Evolutionary conservation across 768 basidiomycete species (phyloP).

Genomic region (Pisolithus marmoratus): DNA sequence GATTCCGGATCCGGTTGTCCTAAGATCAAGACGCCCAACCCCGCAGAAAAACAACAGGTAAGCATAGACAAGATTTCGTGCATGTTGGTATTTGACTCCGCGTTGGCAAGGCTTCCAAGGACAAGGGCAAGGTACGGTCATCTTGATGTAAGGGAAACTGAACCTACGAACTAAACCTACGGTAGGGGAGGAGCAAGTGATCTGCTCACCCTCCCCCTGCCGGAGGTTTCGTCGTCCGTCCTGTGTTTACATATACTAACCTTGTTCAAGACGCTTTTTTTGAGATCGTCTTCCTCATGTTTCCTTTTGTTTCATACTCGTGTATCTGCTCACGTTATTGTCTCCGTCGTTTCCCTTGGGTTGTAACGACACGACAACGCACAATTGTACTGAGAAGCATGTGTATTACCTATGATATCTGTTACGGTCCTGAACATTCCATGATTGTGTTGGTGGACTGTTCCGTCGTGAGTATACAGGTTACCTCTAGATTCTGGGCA

Average conservation of each 20-base stretch:
- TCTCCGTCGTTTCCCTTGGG: background rate
- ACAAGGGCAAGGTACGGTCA: background rate
- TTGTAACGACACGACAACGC: background rate
- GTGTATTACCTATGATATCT: too few relatives aligned
- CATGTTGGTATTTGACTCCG: background rate
- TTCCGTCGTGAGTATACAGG: too few relatives aligned
- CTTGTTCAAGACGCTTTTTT: background rate
- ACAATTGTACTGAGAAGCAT: too few relatives aligned
- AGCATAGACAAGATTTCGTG: too few relatives aligned
- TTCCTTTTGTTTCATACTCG: background rate
- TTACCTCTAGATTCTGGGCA: too few relatives aligned
- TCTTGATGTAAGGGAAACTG: background rate
- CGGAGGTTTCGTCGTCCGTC: background rate
- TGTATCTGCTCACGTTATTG: background rate
- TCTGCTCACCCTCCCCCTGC: background rate
- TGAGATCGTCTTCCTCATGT: background rate
- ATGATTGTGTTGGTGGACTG: too few relatives aligned
- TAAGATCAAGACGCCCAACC: background rate
- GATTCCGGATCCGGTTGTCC: background rate
- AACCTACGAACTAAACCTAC: background rate
- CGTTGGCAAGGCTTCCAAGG: background rate
- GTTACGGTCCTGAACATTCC: too few relatives aligned
- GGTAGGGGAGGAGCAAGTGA: constrained; percentile 1
- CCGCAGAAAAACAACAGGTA: too few relatives aligned
- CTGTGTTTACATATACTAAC: background rate